A percentile compares a stretch with the other conserved stretches of the same genome.
Conservation (phyloP, 2,329 filamentous ascomycete genomes). For the Coniochaeta sp. region DNA sequence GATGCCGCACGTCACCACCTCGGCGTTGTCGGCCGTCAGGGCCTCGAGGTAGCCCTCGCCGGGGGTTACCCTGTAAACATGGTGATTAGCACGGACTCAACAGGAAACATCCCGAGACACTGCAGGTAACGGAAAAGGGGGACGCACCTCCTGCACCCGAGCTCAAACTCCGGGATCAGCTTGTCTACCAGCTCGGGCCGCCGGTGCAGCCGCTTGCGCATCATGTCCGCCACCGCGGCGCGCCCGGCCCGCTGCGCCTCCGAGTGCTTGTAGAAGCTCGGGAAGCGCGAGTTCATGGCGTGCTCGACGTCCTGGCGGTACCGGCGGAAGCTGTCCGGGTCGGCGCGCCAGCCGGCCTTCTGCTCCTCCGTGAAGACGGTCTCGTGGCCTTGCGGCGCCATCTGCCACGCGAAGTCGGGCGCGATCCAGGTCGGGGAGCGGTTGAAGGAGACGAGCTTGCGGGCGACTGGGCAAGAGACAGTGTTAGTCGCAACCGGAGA, state of each 20-base stretch:
- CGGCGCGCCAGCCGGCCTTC: conserved; percentile 37
- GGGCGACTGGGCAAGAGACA: too few relatives aligned
- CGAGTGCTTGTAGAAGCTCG: conserved; percentile 31
- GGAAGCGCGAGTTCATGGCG: conserved; percentile 9
- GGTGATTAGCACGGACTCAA: neutral
- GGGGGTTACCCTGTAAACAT: conserved; percentile 3
- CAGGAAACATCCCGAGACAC: too few relatives aligned
- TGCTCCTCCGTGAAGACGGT: conserved; percentile 19
- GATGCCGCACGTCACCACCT: neutral
- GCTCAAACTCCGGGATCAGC: conserved; percentile 27
- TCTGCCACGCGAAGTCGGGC: neutral
- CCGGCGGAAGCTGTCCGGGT: conserved; percentile 36
- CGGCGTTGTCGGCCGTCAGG: neutral
- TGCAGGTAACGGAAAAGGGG: too few relatives aligned
- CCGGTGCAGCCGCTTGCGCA: conserved; percentile 12
- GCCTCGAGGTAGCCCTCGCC: conserved; percentile 6
- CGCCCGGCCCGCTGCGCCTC: conserved; percentile 13
- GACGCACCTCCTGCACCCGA: conserved; percentile 8
- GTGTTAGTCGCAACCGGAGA: too few relatives aligned
- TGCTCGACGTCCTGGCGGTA: conserved; percentile 3
- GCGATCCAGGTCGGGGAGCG: conserved; percentile 6
- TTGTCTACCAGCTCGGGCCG: conserved; percentile 25
- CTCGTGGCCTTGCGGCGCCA: neutral
- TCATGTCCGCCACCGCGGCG: conserved; percentile 25
- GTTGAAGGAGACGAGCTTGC: conserved; percentile 5